A percentile compares a stretch with the other conserved stretches of the same genome.
These are phyloP conservation scores for Hypseocharis bilobata DNA, from an alignment of 441 rosid genomes.

Conservation along the genomic window DNA sequence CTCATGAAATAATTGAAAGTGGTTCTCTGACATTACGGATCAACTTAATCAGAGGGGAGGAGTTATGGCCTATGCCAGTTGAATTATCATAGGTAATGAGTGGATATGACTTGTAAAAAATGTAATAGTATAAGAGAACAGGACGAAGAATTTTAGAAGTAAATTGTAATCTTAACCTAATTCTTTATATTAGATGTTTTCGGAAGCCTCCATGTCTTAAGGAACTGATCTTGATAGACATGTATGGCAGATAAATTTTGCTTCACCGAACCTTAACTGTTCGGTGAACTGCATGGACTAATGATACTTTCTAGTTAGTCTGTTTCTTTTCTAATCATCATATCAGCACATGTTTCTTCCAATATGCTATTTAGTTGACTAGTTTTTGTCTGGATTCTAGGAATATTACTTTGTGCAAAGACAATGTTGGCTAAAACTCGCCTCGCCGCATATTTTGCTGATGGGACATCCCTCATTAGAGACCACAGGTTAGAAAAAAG, in stretches of 20 bases:
- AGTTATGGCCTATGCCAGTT: neutral
- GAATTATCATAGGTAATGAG: neutral
- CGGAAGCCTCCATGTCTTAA: neutral
- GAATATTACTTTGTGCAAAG: slow-evolving; percentile 85
- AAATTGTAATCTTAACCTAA: neutral
- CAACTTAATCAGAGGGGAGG: neutral
- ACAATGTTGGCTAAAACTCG: slow-evolving; percentile 62
- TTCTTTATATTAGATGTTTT: neutral
- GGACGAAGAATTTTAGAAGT: neutral
- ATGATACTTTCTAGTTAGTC: neutral
- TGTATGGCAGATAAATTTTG: slow-evolving; percentile 2
- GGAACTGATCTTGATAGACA: neutral
- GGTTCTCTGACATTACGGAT: neutral
- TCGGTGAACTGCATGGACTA: neutral
- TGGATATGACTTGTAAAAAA: neutral
- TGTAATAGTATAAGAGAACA: neutral
- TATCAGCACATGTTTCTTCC: neutral
- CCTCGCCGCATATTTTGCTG: slow-evolving; percentile 52
- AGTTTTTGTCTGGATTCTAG: slow-evolving; percentile 31
- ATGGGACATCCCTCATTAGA: slow-evolving; percentile 48
- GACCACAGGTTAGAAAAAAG: slow-evolving; percentile 35
- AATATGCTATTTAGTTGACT: slow-evolving; percentile 10
- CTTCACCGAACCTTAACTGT: neutral
- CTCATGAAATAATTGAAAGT: neutral
- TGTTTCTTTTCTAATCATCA: neutral